A percentile compares a stretch with the other conserved stretches of the same genome.
Conservation (phyloP, 495 filamentous ascomycete species). For the Chaetomium tenue region DNA sequence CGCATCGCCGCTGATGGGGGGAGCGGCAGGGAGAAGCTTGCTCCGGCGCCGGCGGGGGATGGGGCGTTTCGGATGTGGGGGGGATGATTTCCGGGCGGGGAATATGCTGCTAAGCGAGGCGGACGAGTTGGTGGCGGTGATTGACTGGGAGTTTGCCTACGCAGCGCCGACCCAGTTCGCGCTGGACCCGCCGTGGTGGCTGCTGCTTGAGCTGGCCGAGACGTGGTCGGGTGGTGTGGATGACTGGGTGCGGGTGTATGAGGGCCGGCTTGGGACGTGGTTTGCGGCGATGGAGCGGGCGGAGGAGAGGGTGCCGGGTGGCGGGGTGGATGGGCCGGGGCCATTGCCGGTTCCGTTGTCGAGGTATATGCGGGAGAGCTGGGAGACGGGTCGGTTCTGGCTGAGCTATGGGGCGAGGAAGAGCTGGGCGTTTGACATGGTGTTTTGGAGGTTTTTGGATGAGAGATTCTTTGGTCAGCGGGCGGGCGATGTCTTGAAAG, state of each 20-base stretch:
- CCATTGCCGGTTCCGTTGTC: neutral
- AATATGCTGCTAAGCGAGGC: conserved; percentile 31
- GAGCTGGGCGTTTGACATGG: neutral
- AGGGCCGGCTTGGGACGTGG: conserved; percentile 31
- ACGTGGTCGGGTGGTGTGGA: conserved; percentile 38
- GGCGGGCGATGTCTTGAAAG: neutral
- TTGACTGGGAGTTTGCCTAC: conserved; percentile 50
- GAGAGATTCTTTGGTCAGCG: neutral
- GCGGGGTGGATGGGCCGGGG: too few relatives aligned
- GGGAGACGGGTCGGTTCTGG: conserved; percentile 5
- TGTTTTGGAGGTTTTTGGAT: neutral
- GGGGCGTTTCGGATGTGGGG: conserved; percentile 30
- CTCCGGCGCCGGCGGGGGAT: conserved; percentile 13
- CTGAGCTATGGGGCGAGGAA: neutral
- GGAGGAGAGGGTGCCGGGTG: conserved; percentile 9
- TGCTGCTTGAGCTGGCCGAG: conserved; percentile 40
- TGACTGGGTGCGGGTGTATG: conserved; percentile 30
- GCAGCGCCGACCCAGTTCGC: conserved; percentile 43
- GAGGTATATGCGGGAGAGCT: neutral
- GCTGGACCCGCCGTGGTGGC: conserved; percentile 46
- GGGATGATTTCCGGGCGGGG: conserved; percentile 29
- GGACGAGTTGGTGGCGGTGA: conserved; percentile 23
- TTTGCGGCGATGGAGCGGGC: conserved; percentile 30
- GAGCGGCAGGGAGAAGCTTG: neutral
- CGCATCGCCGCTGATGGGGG: neutral